Evolutionary conservation across 805 yeast species (phyloP), one percentile per base, ranked within the genome.

Genomic region (Starmerella floris): DNA sequence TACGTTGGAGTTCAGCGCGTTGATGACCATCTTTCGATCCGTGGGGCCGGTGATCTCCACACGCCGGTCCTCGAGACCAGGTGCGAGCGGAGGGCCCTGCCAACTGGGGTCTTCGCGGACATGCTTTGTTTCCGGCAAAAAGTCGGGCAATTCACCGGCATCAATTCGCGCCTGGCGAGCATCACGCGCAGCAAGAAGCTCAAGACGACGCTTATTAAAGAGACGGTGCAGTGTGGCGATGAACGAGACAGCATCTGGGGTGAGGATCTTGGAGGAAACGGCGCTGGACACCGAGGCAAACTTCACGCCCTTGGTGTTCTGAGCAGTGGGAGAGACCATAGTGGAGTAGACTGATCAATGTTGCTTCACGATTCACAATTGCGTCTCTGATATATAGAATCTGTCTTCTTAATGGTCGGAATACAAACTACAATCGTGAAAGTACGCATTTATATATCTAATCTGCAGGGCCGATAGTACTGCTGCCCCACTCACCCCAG

Each of bases 11-110:
- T 77, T 77, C 56, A 77, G 69, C 30, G 83, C 83, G 52, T 77
- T 77, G 64, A 77, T 76, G 45, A 77, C 82, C 83, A 77, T 77
- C 60, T 77, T 77, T 48, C 83, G 68, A 61, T 77, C 83, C 37
- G 82, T 75, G 36, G 83, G 83, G 31, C 84, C 84, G 38, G 83
- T 77, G 62, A 77, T 77, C 60, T 77, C 83, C 44, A 76, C 82
- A 52, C 83, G 69, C 57, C 83, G 70, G 67, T 78, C 83, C 55
- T 68, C 72, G 44, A 77, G 68, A 19, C 83, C 83, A 17, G 73
- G 75, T 34, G 77, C 82, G 46, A 76, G 74, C 35, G 74, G 69
- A 22, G 83, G 79, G 27, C 83, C 83, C 46, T 73, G 74, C 83
- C 83, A 77, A 33, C 75, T 67, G 28, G 76, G 71, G 58, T 77